Evolutionary conservation across 1,284 basidiomycete species (phyloP), one percentile per base, ranked within the genome.

Genomic region (Puccinia brachypodii): DNA sequence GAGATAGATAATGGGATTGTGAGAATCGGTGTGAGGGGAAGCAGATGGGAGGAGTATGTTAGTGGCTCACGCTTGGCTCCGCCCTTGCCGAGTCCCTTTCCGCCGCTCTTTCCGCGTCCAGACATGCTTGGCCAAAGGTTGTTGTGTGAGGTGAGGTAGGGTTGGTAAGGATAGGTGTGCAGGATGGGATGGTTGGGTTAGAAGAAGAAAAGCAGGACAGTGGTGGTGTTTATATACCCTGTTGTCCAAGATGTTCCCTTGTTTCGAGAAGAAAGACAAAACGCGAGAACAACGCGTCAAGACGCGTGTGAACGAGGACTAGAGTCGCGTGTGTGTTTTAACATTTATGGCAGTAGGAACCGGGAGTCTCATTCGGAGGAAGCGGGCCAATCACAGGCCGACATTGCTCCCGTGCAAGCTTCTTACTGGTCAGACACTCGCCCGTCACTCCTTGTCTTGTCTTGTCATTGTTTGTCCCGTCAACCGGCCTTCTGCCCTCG

Each of bases 31-130:
- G 28, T 62, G 58, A 31, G 13, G 22, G 28, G 13, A n/a, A 14
- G 58, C 9, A 14, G 58, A 13, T 62, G 58, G 22, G 9, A 62
- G 28, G 28, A 62, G 9, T n/a, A 22, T n/a, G 58, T n/a, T 25
- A 62, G 58, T n/a, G 53, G 22, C 9, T 1, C 8, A 76, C 74
- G 74, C 64, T 76, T 76, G 28, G 74, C 74, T 38, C 74, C 92
- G 87, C 92, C 93, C 91, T 92, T 93, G 87, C 91, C 92, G 87
- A 93, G 91, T 87, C 92, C 47, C 47, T 92, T 87, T 84, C 89
- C 89, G 87, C 91, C 74, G 72, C 90, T 91, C 88, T 92, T 92
- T 87, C 92, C 92, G 88, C 92, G 91, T 86, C 92, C 92, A 89
- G 92, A 92, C 92, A 92, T 92, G n/a, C n/a, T n/a, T n/a, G n/a